Base-by-base conservation (phyloP, 768 basidiomycete species). In the Galerina marginata region DNA sequence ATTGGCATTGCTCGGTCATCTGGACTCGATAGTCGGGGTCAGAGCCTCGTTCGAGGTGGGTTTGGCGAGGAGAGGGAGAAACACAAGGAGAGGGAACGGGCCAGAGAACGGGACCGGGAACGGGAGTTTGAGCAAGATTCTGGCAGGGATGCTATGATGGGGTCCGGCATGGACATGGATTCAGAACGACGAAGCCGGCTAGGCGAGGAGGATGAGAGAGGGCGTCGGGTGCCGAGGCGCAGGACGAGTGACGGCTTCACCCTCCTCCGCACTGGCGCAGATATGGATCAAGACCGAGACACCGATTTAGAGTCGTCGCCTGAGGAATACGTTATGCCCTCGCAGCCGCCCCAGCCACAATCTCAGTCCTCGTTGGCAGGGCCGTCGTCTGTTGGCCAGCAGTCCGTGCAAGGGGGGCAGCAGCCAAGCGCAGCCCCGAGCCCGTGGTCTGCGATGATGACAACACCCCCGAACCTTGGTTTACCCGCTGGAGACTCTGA, bases 371-470 rank as follows among this genome's bases (percentile, higher is more conserved):
- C 29, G 29, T 33, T 33, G 29, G 15, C 63, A 53, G 36, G 37
- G 50, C 25, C 58, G 46, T 39, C 55, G 52, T 25, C 59, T 25
- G 29, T 45, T 59, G 7, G 29, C 44, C 61, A 62, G 37, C 50
- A 62, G 48, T 29, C 42, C 12, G 48, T 56, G 1, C 55, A 64
- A 33, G 59, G 52, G 11, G 47, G 53, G 33, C 44, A 39, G 12
- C 56, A 52, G 14, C 58, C 39, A 29, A 40, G 51, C 20, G 15
- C 49, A 39, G 40, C 50, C 25, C 39, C 56, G 40, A 62, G 61
- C 20, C 48, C 63, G n/a, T 67, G 67, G 68, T 45, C 63, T 15
- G 54, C 56, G 16, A 60, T 66, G 29, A 54, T 65, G 54, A n/a
- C 63, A 0, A 47, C 48, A 6, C 54, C 63, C 23, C 7, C 48